These are phyloP conservation scores for Aspergillus sp. DNA, from an alignment of 2,329 filamentous ascomycete genomes.

Conservation along the genomic window DNA sequence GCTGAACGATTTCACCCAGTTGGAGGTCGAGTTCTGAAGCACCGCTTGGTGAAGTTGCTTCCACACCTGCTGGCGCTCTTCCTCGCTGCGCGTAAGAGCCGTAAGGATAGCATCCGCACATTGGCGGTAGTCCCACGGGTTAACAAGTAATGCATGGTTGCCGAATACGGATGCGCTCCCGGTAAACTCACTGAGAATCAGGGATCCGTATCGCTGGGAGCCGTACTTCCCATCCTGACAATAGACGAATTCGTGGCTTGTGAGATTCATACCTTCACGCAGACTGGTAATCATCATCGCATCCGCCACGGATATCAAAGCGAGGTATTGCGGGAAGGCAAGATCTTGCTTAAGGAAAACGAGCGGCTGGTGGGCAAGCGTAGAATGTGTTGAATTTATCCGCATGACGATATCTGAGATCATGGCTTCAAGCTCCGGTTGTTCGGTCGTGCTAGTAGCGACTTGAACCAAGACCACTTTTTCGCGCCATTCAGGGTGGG, in stretches of 20 bases:
- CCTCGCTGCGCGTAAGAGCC: slow-evolving; percentile 75
- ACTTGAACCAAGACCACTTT: slow-evolving; percentile 89
- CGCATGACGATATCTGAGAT: slow-evolving; percentile 93
- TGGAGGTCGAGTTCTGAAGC: slow-evolving; percentile 75
- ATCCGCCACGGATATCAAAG: slow-evolving; percentile 83
- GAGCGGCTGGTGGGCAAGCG: slow-evolving; percentile 85
- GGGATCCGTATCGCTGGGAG: slow-evolving; percentile 77
- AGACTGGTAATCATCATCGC: slow-evolving; percentile 92
- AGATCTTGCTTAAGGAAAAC: slow-evolving; percentile 96
- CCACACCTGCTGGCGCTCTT: slow-evolving; percentile 76
- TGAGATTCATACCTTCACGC: slow-evolving; percentile 96
- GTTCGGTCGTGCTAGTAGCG: slow-evolving; percentile 84
- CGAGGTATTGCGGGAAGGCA: slow-evolving; percentile 88
- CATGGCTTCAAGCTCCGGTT: slow-evolving; percentile 80
- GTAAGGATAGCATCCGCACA: slow-evolving; percentile 82
- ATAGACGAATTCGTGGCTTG: slow-evolving; percentile 88
- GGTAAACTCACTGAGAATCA: slow-evolving; percentile 94
- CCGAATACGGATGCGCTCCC: slow-evolving; percentile 85
- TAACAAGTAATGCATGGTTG: slow-evolving; percentile 78
- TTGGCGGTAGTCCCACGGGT: slow-evolving; percentile 91
- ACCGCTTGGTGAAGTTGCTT: slow-evolving; percentile 70
- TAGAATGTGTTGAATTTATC: slow-evolving; percentile 89
- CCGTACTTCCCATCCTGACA: slow-evolving; percentile 80
- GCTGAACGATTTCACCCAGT: slow-evolving; percentile 80
- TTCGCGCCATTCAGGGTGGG: slow-evolving; percentile 85